Base-by-base conservation (phyloP, 352 stramenopile genomes). In the Pythium oligandrum region DNA sequence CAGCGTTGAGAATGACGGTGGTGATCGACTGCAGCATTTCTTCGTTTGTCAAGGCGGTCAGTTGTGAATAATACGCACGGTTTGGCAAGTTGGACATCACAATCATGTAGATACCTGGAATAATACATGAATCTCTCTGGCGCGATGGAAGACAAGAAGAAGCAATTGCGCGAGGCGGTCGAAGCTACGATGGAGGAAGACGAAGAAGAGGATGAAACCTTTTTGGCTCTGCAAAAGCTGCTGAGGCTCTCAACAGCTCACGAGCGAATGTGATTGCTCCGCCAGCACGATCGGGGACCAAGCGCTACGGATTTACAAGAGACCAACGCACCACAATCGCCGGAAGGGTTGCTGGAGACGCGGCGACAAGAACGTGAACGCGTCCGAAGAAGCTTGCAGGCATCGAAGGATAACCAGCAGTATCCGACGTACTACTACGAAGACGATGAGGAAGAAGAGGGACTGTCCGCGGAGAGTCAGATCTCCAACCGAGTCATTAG, bases 401-500 rank as follows among this genome's bases (percentile, higher is more conserved):
- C 75, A 0, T 83, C 52, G 51, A 69, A 40, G 35, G 58, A 6
- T 40, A 71, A 76, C 32, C 68, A 66, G 8, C 77, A 71, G 17
- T 75, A 65, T 12, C 66, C 73, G 0, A 54, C 64, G 33, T 82
- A 84, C 48, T 73, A 72, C 0, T 76, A 92, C 57, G 81, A 92
- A 12, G 70, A 78, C 9, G 79, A 90, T 30, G 78, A 88, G 38
- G 81, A 91, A 17, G 81, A 91, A 31, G 73, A 79, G 9, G 47
- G 55, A 3, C 48, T 66, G 32, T 92, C 82, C 3, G 82, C 89
- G 4, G 82, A 92, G 60, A 89, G 77, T 44, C 75, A 75, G 44
- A 92, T 92, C 53, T 89, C 79, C 7, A 90, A 82, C 66, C 70
- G 82, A 38, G 85, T 92, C 50, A 88, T 90, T 63, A 90, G 83